A percentile compares a stretch with the other conserved stretches of the same genome.
phyloP scores from a whole-genome alignment of 2,329 filamentous ascomycete genomes.

The Arachnopeziza araneosa region DNA sequence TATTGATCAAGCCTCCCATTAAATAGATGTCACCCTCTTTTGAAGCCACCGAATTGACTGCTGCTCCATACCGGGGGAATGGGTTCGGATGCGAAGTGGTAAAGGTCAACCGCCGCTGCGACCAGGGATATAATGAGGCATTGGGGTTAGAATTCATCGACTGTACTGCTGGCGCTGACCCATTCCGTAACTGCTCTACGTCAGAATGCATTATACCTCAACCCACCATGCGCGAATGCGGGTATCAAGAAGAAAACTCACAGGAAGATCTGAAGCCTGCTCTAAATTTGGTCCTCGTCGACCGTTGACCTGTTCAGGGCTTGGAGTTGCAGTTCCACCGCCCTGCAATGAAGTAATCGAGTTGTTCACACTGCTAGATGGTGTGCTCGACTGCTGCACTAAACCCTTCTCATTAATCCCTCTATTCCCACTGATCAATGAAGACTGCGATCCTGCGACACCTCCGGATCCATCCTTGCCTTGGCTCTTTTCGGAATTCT shows the following conservation, averaged over 20 bases:
- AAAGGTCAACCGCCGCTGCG: constrained; percentile 81
- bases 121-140: constrained; percentile 90
- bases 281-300: constrained; percentile 45
- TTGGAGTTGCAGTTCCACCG: constrained; percentile 23
- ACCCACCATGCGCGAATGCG: not conserved
- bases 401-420: constrained; percentile 46
- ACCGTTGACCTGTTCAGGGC: constrained; percentile 44
- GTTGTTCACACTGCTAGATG: constrained; percentile 41
- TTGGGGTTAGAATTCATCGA: constrained; percentile 50
- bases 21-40: constrained; percentile 97
- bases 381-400: constrained; percentile 64
- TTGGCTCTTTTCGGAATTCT: constrained; percentile 59
- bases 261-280: constrained; percentile 34
- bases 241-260: constrained; percentile 24
- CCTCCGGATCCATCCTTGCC: constrained; percentile 30
- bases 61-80: constrained; percentile 94
- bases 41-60: constrained; percentile 85
- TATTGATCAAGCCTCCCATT: constrained; percentile 95
- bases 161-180: constrained; percentile 30
- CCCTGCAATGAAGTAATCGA: constrained; percentile 63
- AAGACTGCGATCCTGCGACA: constrained; percentile 36
- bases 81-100: constrained; percentile 76
- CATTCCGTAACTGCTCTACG: constrained; percentile 49
- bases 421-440: constrained; percentile 43
- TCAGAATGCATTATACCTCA: no score